A percentile compares a stretch with the other conserved stretches of the same genome.
Evolutionary conservation across 176 grass and related monocot genomes (phyloP).

Genomic region (Eremochloa ophiuroides): DNA sequence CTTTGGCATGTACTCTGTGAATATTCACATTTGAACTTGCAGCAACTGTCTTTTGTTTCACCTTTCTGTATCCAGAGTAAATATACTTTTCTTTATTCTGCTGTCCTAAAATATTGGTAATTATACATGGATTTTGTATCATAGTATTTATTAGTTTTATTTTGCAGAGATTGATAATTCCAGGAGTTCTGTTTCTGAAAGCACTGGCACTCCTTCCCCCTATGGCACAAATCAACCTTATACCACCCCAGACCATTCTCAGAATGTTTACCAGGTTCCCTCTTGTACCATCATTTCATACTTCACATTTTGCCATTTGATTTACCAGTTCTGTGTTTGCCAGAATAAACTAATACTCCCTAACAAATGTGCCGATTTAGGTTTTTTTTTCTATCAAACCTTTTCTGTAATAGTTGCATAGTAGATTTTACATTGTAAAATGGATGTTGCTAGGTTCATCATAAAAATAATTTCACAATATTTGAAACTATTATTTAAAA

Average conservation of each 20-base stretch:
- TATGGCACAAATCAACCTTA: slow-evolving; percentile 40
- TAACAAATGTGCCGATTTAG: background rate
- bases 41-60: background rate
- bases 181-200: slow-evolving; percentile 32
- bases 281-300: slow-evolving; percentile 17
- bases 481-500: background rate
- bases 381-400: background rate
- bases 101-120: background rate
- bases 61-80: background rate
- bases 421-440: background rate
- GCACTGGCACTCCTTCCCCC: background rate
- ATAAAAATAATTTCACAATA: background rate
- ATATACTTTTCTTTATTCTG: background rate
- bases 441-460: background rate
- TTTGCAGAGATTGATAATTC: slow-evolving; percentile 48
- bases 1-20: background rate
- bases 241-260: slow-evolving; percentile 28
- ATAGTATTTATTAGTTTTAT: slow-evolving; percentile 17
- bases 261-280: slow-evolving; percentile 69
- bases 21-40: background rate
- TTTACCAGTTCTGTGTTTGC: background rate
- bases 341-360: background rate
- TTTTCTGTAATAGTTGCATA: background rate
- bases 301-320: background rate
- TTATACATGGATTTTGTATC: slow-evolving; percentile 6